Percentiles rank a stretch among this genome's conserved stretches.
phyloP scores from a whole-genome alignment of 2,329 filamentous ascomycete species.

The Magnaporthiopsis incrustans region DNA sequence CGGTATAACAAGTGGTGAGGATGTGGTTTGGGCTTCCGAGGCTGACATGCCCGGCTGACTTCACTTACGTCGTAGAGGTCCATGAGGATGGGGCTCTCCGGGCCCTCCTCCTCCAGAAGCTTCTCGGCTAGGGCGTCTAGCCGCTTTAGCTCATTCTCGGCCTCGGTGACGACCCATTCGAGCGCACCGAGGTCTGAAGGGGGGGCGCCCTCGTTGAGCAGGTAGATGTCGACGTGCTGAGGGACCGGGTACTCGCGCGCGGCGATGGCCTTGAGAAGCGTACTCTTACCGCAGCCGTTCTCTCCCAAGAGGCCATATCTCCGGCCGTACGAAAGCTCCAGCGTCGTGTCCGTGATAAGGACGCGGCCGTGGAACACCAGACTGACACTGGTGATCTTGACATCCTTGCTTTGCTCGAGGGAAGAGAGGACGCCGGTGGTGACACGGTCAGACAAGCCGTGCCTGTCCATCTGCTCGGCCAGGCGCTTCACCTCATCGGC shows the following conservation, averaged over 20 bases:
- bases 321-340: slow-evolving; percentile 88
- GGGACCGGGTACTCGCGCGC: slow-evolving; percentile 93
- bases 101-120: slow-evolving; percentile 84
- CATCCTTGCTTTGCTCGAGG: slow-evolving; percentile 75
- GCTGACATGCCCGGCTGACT: not conserved
- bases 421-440: slow-evolving; percentile 95
- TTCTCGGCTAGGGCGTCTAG: slow-evolving; percentile 85
- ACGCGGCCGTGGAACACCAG: slow-evolving; percentile 98
- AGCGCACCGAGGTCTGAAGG: slow-evolving; percentile 82
- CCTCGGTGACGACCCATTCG: slow-evolving; percentile 95
- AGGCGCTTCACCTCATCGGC: slow-evolving; percentile 78
- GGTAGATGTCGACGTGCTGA: slow-evolving; percentile 95
- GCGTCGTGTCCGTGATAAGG: slow-evolving; percentile 83
- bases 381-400: slow-evolving; percentile 91
- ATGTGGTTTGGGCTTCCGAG: not conserved
- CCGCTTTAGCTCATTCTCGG: slow-evolving; percentile 83
- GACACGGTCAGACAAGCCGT: slow-evolving; percentile 93
- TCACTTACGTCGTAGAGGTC: slow-evolving; percentile 85
- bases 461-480: slow-evolving; percentile 87
- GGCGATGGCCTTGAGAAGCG: slow-evolving; percentile 90
- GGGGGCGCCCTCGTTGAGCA: slow-evolving; percentile 93
- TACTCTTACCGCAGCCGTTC: slow-evolving; percentile 99
- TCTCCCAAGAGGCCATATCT: slow-evolving; percentile 93
- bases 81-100: slow-evolving; percentile 81
- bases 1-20: not conserved